phyloP scores from a whole-genome alignment of 2,329 filamentous ascomycete species.

The Niveomyces coronatus region DNA sequence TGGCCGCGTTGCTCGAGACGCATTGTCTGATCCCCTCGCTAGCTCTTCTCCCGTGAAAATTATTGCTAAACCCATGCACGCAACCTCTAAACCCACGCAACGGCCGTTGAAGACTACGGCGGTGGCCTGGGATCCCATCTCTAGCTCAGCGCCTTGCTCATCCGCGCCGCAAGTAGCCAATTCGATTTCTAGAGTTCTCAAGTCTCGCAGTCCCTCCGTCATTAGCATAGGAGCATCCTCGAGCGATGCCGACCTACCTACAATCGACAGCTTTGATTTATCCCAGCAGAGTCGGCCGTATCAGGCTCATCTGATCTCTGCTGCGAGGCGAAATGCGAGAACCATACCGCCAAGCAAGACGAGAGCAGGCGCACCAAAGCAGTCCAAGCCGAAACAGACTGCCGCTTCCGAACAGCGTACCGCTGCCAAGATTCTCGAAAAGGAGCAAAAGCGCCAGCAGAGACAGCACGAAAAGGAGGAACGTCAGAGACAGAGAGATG shows the following conservation, averaged over 20 bases:
- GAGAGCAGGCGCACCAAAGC: not conserved
- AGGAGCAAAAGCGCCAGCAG: slow-evolving; percentile 44
- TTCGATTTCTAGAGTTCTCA: slow-evolving; percentile 22
- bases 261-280: slow-evolving; percentile 31
- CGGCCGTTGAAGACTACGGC: not conserved
- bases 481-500: slow-evolving; percentile 52
- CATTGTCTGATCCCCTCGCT: slow-evolving; percentile 16
- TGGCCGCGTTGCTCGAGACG: slow-evolving; percentile 5
- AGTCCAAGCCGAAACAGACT: not conserved
- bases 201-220: slow-evolving; percentile 14
- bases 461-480: slow-evolving; percentile 51
- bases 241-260: slow-evolving; percentile 41
- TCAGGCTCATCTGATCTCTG: slow-evolving; percentile 1
- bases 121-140: slow-evolving; percentile 39
- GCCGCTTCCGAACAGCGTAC: slow-evolving; percentile 25
- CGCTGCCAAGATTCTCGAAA: slow-evolving; percentile 41
- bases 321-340: slow-evolving; percentile 12
- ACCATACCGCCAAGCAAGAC: slow-evolving; percentile 19
- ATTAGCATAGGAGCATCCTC: slow-evolving; percentile 28
- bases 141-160: slow-evolving; percentile 36
- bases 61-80: not conserved
- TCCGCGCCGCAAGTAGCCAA: slow-evolving; percentile 11
- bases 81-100: not conserved
- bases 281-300: slow-evolving; percentile 11
- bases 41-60: slow-evolving; percentile 12